These are phyloP conservation scores for Trametes sanguinea DNA, from an alignment of 768 basidiomycete species.

Conservation along the genomic window DNA sequence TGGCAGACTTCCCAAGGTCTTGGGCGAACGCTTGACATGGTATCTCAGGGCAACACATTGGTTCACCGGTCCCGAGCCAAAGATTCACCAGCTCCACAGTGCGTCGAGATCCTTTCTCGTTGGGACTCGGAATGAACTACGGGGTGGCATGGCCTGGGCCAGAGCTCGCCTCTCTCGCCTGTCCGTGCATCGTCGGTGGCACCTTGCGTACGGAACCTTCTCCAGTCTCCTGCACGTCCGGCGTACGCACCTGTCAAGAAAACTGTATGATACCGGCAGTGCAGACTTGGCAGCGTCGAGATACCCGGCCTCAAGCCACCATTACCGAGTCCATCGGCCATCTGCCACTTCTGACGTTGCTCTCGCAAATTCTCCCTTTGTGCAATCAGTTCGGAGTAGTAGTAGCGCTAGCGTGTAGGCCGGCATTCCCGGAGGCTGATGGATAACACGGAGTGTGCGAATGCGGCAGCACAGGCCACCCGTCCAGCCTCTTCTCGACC, in stretches of 20 bases:
- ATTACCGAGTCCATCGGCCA: slow-evolving; percentile 6
- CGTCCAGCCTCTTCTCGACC: slow-evolving; percentile 5
- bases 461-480: too few species aligned
- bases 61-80: too few species aligned
- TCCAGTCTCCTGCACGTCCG: neutral
- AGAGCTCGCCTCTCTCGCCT: too few species aligned
- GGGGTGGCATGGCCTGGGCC: too few species aligned
- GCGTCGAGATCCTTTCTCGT: too few species aligned
- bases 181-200: neutral
- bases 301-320: neutral
- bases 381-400: too few species aligned
- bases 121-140: too few species aligned
- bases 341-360: slow-evolving; percentile 8
- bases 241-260: neutral
- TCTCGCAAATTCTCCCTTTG: neutral
- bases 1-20: neutral
- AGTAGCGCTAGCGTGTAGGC: too few species aligned
- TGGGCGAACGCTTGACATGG: neutral
- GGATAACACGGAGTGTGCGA: neutral
- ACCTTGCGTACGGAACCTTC: neutral
- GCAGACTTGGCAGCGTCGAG: slow-evolving; percentile 4
- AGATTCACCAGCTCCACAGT: too few species aligned
- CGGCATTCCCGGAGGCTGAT: neutral
- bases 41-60: too few species aligned
- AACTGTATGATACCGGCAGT: neutral